Conservation (phyloP, 2,329 filamentous ascomycete genomes). For the Paracoccidioides lutzii region DNA sequence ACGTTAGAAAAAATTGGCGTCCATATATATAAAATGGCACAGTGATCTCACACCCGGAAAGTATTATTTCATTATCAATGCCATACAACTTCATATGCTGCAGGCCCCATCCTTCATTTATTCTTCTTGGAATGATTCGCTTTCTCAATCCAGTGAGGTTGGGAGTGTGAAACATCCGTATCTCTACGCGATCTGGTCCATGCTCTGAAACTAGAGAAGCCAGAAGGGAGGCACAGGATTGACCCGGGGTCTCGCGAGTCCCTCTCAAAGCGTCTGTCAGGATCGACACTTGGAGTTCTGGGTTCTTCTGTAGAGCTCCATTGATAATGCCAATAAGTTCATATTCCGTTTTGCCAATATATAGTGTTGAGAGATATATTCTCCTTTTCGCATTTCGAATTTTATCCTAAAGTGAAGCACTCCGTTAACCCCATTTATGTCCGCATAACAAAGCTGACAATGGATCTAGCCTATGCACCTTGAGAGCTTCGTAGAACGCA, state of each 20-base stretch:
- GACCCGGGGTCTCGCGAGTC: slow-evolving; percentile 73
- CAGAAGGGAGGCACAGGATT: slow-evolving; percentile 79
- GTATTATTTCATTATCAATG: slow-evolving; percentile 85
- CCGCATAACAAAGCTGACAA: too few species aligned
- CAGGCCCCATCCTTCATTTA: slow-evolving; percentile 96
- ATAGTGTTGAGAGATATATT: slow-evolving; percentile 90
- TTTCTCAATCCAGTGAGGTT: slow-evolving; percentile 83
- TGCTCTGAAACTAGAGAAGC: slow-evolving; percentile 75
- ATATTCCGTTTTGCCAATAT: slow-evolving; percentile 85
- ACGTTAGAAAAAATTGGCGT: slow-evolving; percentile 4
- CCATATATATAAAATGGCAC: not conserved
- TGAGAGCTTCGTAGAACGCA: slow-evolving; percentile 86
- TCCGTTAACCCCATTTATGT: not conserved
- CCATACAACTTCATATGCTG: slow-evolving; percentile 99
- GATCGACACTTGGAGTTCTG: slow-evolving; percentile 68
- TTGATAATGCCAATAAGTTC: slow-evolving; percentile 73
- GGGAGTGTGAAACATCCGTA: slow-evolving; percentile 96
- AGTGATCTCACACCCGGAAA: slow-evolving; percentile 55
- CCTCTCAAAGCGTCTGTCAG: slow-evolving; percentile 84
- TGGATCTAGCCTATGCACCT: slow-evolving; percentile 43
- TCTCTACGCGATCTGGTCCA: slow-evolving; percentile 69
- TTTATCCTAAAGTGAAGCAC: slow-evolving; percentile 44
- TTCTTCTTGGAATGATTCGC: slow-evolving; percentile 67
- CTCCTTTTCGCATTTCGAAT: slow-evolving; percentile 65
- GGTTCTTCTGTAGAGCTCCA: slow-evolving; percentile 60